Base-by-base conservation (phyloP, 805 yeast species). In the Cyberlindnera xylosilytica region DNA sequence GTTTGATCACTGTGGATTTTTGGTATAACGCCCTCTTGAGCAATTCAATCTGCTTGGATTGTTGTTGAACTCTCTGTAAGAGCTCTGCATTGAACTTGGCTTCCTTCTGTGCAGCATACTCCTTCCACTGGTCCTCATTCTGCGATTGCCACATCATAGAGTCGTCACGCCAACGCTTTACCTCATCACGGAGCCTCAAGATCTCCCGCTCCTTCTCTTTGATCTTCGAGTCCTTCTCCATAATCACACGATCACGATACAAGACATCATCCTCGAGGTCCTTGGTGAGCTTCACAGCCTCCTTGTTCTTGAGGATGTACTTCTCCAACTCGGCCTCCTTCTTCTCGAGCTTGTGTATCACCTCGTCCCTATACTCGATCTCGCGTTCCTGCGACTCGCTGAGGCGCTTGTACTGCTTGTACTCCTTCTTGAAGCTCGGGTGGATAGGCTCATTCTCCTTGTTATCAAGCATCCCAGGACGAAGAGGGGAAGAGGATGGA, bases 301-400 rank as follows among this genome's bases (percentile, higher is more conserved):
- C 46, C 22, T 37, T 44, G 8, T 49, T 24, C 16, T 39, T 38
- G 15, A 15, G 22, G 8, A 43, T 40, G 13, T 35, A 41, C 38
- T 44, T 41, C 23, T 38, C 34, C 16, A 46, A 18, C 19, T 40
- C 36, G 2, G 26, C 13, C 20, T 53, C 44, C 20, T 40, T 45
- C 20, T 37, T 39, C 24, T 57, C 56, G n/a, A 52, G 30, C 8
- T 45, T 39, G 19, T 44, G 47, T 28, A 57, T 57, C 17, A 55
- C 44, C 13, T 45, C 43, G 32, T 57, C 62, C 38, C 62, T 39
- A 29, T 49, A 56, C 32, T 39, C 41, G 15, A 57, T 54, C 41
- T 57, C 62, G 4, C 51, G 50, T 31, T 57, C 61, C 30, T 50
- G 55, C 7, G 47, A 41, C 26, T 44, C 59, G 18, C 48, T 46